phyloP scores from a whole-genome alignment of 805 yeast species.

The Suhomyces sp. region DNA sequence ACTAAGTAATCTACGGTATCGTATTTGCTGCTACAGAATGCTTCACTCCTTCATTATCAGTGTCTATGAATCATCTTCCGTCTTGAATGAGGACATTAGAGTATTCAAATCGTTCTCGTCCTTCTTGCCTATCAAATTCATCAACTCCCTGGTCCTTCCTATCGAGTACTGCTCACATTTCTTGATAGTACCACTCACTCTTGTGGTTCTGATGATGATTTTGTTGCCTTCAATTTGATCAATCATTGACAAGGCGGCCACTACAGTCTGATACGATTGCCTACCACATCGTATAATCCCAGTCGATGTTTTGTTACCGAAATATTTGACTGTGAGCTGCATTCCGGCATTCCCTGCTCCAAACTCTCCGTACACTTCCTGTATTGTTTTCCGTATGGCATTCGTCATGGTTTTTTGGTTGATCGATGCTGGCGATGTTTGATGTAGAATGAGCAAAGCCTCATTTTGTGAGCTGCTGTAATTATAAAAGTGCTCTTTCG shows the following conservation, averaged over 20 bases:
- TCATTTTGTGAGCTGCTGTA: constrained; percentile 32
- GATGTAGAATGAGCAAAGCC: constrained; percentile 48
- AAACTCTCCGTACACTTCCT: constrained; percentile 70
- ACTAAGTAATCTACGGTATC: background rate
- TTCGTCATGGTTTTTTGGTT: constrained; percentile 50
- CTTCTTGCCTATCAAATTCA: constrained; percentile 15
- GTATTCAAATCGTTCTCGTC: constrained; percentile 6
- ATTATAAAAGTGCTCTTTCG: constrained; percentile 15
- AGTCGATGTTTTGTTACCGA: constrained; percentile 74
- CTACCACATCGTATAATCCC: constrained; percentile 81
- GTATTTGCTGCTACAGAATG: background rate
- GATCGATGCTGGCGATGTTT: constrained; percentile 47
- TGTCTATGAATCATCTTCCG: background rate
- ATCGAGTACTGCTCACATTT: constrained; percentile 76
- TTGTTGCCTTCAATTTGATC: constrained; percentile 46
- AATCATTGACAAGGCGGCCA: constrained; percentile 65
- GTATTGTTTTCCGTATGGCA: constrained; percentile 54
- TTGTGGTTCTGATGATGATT: constrained; percentile 58
- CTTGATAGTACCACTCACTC: constrained; percentile 83
- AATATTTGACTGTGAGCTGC: constrained; percentile 68
- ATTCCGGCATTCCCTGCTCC: constrained; percentile 67
- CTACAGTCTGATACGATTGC: constrained; percentile 56
- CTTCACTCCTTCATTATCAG: background rate
- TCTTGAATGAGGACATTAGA: constrained; percentile 8
- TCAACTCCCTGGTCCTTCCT: constrained; percentile 37